Base-by-base conservation (phyloP, 1,139 yeast genomes). In the Candida neerlandica region DNA sequence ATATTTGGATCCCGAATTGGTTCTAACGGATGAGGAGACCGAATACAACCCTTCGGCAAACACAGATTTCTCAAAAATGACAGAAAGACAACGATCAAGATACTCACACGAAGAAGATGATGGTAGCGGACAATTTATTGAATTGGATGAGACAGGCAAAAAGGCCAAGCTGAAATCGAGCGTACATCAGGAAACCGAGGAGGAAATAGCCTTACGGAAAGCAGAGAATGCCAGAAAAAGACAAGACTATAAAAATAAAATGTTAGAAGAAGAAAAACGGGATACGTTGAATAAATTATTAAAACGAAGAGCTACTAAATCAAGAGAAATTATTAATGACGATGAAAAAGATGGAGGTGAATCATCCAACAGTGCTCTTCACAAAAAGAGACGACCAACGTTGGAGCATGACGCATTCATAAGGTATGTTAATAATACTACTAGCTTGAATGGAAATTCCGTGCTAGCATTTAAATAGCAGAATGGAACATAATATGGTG, bases 141-240 rank as follows among this genome's bases (percentile, higher is more conserved):
- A 66, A 43, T 56, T 69, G 35, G 65, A 61, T 41, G 64, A 53
- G 45, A 75, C 33, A 55, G 72, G 55, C 21, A 58, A 60, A 53
- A 59, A 59, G 50, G 54, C 58, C 7, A 61, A 55, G 58, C 23
- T 27, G 34, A 43, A 34, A 26, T 5, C 29, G 23, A 44, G 41
- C 14, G 75, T 62, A 63, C 70, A 75, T 56, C 82, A 80, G 60
- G 78, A 89, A 50, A 86, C 96, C 0, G 97, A 86, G 51, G 97
- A 94, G 63, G 96, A 92, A 66, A 78, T 84, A 38, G 89, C 89
- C 35, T 69, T 90, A 51, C 78, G 91, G 40, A 84, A 91, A 55
- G 92, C 96, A 1, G 99, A 94, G 63, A 85, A 83, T 61, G 94
- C 97, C 0, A 80, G 99, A 58, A 82, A 92, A 65, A 79, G 99